These are phyloP conservation scores for Dothideomycetes sp. DNA, from an alignment of 2,329 filamentous ascomycete species.

Conservation along the genomic window DNA sequence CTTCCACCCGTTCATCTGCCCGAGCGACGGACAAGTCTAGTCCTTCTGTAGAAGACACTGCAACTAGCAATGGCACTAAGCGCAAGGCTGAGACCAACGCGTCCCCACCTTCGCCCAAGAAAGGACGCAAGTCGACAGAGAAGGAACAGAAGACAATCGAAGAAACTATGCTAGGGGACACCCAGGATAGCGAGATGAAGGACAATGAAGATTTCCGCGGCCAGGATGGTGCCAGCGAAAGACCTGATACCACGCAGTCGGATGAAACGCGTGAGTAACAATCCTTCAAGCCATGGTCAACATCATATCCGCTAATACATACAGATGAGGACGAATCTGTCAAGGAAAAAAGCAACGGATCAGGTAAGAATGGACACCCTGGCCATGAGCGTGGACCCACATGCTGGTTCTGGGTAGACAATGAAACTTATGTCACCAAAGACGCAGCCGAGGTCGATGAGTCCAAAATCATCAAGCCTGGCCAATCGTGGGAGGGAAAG, in stretches of 20 bases:
- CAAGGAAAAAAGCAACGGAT: too few relatives aligned
- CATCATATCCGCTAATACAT: too few relatives aligned
- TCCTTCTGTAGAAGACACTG: slow-evolving; percentile 12
- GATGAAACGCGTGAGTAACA: too few relatives aligned
- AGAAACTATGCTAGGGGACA: slow-evolving; percentile 33
- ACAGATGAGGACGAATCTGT: too few relatives aligned
- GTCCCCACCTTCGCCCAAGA: slow-evolving; percentile 22
- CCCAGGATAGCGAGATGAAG: slow-evolving; percentile 24
- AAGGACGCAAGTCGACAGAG: slow-evolving; percentile 26
- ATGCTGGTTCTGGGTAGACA: slow-evolving; percentile 10
- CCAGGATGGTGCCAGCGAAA: too few relatives aligned
- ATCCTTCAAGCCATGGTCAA: too few relatives aligned
- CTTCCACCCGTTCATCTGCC: slow-evolving; percentile 20
- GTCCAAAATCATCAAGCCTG: slow-evolving; percentile 9
- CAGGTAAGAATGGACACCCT: too few relatives aligned
- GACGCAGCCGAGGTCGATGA: slow-evolving; percentile 8
- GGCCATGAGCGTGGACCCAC: slow-evolving; percentile 6
- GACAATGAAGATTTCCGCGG: slow-evolving; percentile 17
- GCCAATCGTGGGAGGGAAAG: slow-evolving; percentile 12
- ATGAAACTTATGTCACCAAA: slow-evolving; percentile 9
- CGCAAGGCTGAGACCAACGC: slow-evolving; percentile 20
- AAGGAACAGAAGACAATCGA: slow-evolving; percentile 44
- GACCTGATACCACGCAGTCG: too few relatives aligned
- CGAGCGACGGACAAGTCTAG: slow-evolving; percentile 13
- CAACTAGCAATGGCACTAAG: slow-evolving; percentile 17